Evolutionary conservation across 768 basidiomycete genomes (phyloP).

Genomic region (Gymnopilus dilepis): DNA sequence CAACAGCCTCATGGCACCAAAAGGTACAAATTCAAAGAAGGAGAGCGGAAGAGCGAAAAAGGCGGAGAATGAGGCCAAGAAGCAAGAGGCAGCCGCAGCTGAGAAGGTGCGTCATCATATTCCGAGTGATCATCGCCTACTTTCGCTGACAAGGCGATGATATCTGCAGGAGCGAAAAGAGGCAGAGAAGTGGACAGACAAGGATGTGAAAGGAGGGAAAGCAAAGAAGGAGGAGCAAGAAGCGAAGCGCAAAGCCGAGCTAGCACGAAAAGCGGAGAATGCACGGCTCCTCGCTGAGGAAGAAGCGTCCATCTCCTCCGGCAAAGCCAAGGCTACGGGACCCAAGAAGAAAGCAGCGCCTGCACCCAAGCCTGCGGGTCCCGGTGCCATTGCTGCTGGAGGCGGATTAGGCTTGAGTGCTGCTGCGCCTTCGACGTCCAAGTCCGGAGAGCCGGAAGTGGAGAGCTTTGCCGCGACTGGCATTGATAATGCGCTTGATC

Average conservation of each 20-base stretch:
- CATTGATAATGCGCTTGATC: conserved; percentile 88
- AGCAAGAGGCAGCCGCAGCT: conserved; percentile 61
- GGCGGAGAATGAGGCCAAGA: conserved; percentile 88
- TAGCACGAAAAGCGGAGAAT: conserved; percentile 86
- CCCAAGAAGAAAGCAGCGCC: conserved; percentile 61
- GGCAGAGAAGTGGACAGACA: conserved; percentile 69
- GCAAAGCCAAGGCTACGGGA: conserved; percentile 69
- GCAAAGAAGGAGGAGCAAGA: conserved; percentile 72
- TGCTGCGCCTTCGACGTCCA: conserved; percentile 26
- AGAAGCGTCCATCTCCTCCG: conserved; percentile 64
- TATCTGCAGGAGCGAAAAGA: conserved; percentile 70
- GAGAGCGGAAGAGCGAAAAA: conserved; percentile 90
- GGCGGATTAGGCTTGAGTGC: conserved; percentile 44
- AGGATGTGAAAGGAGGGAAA: conserved; percentile 65
- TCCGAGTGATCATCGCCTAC: neutral
- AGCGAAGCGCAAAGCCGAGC: conserved; percentile 79
- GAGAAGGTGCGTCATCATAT: conserved; percentile 58
- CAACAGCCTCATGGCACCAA: conserved; percentile 73
- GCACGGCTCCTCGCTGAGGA: conserved; percentile 89
- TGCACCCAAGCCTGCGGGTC: conserved; percentile 68
- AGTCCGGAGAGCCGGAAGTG: conserved; percentile 42
- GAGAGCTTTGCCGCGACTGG: conserved; percentile 86
- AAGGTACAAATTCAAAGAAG: conserved; percentile 91
- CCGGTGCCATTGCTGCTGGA: conserved; percentile 85
- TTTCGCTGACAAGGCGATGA: neutral